Percentiles rank a stretch among this genome's conserved stretches.
Evolutionary conservation across 2,329 filamentous ascomycete genomes (phyloP).

Genomic region (Aspergillus floridensis): DNA sequence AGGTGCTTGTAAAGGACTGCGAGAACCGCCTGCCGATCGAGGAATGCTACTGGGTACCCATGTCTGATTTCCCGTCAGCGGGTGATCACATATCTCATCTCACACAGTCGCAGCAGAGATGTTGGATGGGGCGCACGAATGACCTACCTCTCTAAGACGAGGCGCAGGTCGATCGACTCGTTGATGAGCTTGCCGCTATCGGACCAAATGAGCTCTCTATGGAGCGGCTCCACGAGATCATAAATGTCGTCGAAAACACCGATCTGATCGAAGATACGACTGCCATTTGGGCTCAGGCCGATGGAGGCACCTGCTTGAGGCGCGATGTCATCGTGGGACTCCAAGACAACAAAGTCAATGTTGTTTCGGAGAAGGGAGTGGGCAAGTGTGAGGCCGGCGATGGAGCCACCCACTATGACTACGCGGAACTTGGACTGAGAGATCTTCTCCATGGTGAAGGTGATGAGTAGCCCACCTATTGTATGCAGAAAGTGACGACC

Average conservation of each 20-base stretch:
- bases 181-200: not conserved
- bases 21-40: slow-evolving; percentile 5
- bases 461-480: not conserved
- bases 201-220: not conserved
- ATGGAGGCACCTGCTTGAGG: not conserved
- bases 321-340: not conserved
- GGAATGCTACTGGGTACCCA: slow-evolving; percentile 3
- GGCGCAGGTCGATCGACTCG: not conserved
- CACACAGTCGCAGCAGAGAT: not conserved
- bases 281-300: not conserved
- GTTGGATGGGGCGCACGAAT: not conserved
- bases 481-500: not conserved
- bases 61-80: not conserved
- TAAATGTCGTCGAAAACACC: not conserved
- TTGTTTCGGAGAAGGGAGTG: not conserved
- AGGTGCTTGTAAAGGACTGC: not conserved
- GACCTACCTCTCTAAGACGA: not conserved
- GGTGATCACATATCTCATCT: too few relatives aligned
- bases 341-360: slow-evolving; percentile 10
- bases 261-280: slow-evolving; percentile 7
- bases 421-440: not conserved
- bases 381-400: slow-evolving; percentile 3
- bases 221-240: not conserved
- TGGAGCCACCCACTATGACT: slow-evolving; percentile 4
- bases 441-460: not conserved